Evolutionary conservation across 306 rosid genomes (phyloP).

Genomic region (Trifolium dubium): DNA sequence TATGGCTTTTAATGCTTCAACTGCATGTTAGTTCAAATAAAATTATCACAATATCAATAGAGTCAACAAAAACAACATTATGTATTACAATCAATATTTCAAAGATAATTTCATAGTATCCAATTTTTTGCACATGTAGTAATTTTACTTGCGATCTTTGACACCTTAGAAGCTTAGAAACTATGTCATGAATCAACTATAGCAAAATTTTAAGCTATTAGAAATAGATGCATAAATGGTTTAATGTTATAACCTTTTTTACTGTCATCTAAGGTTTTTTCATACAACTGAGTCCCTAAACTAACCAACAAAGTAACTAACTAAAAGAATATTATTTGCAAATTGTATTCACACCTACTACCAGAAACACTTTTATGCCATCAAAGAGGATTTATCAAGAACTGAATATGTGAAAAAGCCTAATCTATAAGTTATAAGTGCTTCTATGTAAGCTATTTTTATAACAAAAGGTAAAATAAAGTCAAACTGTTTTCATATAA

Average conservation of each 20-base stretch:
- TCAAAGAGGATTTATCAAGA: slow-evolving; percentile 17
- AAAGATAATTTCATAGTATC: not conserved
- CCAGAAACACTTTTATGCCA: slow-evolving; percentile 17
- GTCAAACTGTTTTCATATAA: not conserved
- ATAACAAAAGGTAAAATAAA: not conserved
- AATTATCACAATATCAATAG: slow-evolving; percentile 34
- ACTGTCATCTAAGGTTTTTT: not conserved
- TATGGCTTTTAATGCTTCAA: slow-evolving; percentile 68
- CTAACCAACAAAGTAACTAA: not conserved
- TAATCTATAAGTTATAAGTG: not conserved
- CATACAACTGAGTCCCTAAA: not conserved
- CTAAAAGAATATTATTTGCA: slow-evolving; percentile 1
- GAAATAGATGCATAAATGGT: not conserved
- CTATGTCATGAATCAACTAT: not conserved
- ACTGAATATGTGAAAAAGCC: slow-evolving; percentile 6
- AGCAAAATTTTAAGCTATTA: not conserved
- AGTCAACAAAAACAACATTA: slow-evolving; percentile 29
- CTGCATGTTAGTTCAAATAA: slow-evolving; percentile 57
- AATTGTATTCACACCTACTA: slow-evolving; percentile 12
- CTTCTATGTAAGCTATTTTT: not conserved
- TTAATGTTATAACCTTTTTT: not conserved
- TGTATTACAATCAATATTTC: slow-evolving; percentile 18
- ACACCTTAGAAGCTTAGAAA: not conserved
- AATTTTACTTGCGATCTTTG: slow-evolving; percentile 14
- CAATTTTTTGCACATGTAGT: not conserved